These are phyloP conservation scores for Triticum monococcum DNA, from an alignment of 176 grass and related monocot species.

Conservation along the genomic window DNA sequence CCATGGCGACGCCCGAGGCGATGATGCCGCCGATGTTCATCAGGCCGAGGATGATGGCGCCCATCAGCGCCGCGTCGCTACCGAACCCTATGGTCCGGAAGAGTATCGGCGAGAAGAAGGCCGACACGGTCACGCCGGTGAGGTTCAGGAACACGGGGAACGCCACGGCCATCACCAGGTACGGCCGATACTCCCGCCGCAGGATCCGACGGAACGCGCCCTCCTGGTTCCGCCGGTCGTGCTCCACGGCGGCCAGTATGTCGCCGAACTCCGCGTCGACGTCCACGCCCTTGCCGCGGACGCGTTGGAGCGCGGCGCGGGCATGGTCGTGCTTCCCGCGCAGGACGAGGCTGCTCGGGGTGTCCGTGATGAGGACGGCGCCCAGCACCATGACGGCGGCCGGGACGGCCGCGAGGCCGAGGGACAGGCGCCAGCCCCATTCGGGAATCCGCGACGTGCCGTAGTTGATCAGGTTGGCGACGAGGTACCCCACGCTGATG, in stretches of 20 bases:
- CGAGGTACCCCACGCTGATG: conserved; percentile 58
- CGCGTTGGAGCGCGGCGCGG: conserved; percentile 61
- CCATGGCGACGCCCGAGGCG: conserved; percentile 57
- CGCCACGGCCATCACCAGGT: conserved; percentile 76
- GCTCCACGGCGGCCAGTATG: conserved; percentile 43
- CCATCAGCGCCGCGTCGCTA: conserved; percentile 64
- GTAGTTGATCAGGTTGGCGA: conserved; percentile 87
- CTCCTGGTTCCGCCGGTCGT: conserved; percentile 38
- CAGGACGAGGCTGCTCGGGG: conserved; percentile 79
- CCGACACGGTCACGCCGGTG: conserved; percentile 61
- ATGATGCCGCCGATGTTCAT: conserved; percentile 69
- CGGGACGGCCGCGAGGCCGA: conserved; percentile 72
- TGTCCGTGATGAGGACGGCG: conserved; percentile 73
- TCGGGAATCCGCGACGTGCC: conserved; percentile 53
- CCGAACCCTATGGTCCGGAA: conserved; percentile 76
- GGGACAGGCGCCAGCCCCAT: conserved; percentile 95
- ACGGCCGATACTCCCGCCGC: conserved; percentile 54
- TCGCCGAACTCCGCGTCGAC: conserved; percentile 67
- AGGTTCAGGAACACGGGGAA: conserved; percentile 83
- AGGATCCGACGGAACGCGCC: conserved; percentile 67
- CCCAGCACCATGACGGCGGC: conserved; percentile 60
- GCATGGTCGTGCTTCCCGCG: conserved; percentile 73
- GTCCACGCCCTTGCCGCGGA: conserved; percentile 69
- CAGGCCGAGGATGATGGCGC: conserved; percentile 63
- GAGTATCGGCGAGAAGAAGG: conserved; percentile 83